Conservation (phyloP, 352 stramenopile genomes). For the Phytophthora litchii region DNA sequence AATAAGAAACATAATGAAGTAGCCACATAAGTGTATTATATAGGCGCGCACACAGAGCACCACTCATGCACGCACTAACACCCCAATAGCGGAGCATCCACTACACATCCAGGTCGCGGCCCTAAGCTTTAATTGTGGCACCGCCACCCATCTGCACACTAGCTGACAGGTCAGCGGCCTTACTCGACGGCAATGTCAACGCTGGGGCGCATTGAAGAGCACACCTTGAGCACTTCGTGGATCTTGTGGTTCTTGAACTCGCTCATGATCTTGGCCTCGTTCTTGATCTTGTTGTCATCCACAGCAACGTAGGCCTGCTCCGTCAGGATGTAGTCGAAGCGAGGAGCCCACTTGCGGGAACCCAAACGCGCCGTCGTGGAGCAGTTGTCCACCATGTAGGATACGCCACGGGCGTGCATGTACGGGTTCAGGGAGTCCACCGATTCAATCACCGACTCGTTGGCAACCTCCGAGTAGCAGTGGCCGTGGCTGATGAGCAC, state of each 20-base stretch:
- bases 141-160: constrained; percentile 1
- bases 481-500: constrained; percentile 95
- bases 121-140: constrained; percentile 6
- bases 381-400: constrained; percentile 99
- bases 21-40: constrained; percentile 34
- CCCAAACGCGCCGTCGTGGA: constrained; percentile 98
- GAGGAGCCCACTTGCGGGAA: constrained; percentile 97
- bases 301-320: constrained; percentile 96
- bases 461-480: constrained; percentile 98
- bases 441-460: constrained; percentile 99
- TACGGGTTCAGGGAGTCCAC: constrained; percentile 98
- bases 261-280: constrained; percentile 88
- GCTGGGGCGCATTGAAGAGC: constrained; percentile 94
- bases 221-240: constrained; percentile 96
- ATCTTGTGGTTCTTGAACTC: constrained; percentile 97
- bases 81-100: constrained; percentile 11
- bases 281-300: constrained; percentile 92
- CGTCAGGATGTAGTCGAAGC: constrained; percentile 99
- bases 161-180: constrained; percentile 18
- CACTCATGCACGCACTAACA: constrained; percentile 20
- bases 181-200: constrained; percentile 95
- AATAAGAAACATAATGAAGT: constrained; percentile 6
- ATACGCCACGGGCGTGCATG: constrained; percentile 98
- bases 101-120: constrained; percentile 12
- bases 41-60: constrained; percentile 13